A percentile compares a stretch with the other conserved stretches of the same genome.
phyloP scores from a whole-genome alignment of 176 grass and related monocot genomes.

The Cocos nucifera region DNA sequence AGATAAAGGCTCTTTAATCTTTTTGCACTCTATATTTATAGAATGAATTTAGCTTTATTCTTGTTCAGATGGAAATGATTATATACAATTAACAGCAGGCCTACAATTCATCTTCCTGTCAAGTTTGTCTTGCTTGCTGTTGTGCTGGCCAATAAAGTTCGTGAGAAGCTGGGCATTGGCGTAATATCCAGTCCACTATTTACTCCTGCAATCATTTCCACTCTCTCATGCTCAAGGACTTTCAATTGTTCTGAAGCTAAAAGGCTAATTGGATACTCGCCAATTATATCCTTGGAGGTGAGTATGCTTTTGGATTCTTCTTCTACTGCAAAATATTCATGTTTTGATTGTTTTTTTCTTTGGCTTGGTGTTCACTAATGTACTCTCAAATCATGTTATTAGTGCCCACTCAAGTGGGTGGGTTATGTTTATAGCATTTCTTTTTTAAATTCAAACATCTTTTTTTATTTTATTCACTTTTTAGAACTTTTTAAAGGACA shows the following conservation, averaged over 20 bases:
- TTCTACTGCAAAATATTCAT: constrained; percentile 14
- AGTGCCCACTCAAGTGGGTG: too few species aligned
- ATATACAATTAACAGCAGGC: constrained; percentile 43
- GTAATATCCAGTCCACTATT: constrained; percentile 33
- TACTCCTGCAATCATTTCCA: constrained; percentile 36
- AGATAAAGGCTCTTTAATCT: too few species aligned
- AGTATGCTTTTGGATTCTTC: constrained; percentile 14
- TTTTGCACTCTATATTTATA: too few species aligned
- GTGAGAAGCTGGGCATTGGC: constrained; percentile 36
- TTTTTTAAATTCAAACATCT: too few species aligned
- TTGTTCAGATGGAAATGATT: constrained; percentile 5
- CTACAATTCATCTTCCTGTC: constrained; percentile 60
- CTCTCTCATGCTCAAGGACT: constrained; percentile 63
- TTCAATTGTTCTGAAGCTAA: constrained; percentile 75
- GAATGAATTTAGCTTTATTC: too few species aligned
- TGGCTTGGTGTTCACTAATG: too few species aligned
- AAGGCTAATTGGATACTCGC: constrained; percentile 58
- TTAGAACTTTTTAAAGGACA: too few species aligned
- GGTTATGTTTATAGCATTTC: too few species aligned
- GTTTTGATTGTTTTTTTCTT: constrained; percentile 6
- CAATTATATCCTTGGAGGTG: constrained; percentile 72
- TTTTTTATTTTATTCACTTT: too few species aligned
- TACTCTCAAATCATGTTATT: too few species aligned
- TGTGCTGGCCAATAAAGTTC: constrained; percentile 31
- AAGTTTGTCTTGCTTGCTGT: constrained; percentile 36